Percentiles rank a stretch among this genome's conserved stretches.
Conservation (phyloP, 176 grass and related monocot species). For the Dendrocalamus sinicus region DNA sequence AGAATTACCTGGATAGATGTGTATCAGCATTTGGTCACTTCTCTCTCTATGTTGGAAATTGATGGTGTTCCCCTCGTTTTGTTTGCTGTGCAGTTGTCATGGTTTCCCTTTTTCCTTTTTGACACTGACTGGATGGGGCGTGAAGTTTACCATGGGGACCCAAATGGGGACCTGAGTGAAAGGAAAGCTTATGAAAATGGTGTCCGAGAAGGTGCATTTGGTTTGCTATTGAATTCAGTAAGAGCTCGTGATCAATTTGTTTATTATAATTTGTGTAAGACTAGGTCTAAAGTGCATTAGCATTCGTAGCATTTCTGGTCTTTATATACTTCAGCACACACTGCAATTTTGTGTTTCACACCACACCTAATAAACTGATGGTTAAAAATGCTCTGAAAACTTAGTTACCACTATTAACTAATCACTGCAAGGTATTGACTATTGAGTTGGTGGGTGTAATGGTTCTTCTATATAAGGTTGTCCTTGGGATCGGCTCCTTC, state of each 20-base stretch:
- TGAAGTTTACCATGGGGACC: constrained; percentile 93
- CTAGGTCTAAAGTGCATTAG: constrained; percentile 14
- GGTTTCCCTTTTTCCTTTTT: constrained; percentile 99
- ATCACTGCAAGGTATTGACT: background rate
- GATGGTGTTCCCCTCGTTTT: constrained; percentile 31
- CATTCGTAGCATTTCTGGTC: background rate
- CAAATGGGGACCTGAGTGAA: constrained; percentile 74
- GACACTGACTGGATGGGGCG: constrained; percentile 99
- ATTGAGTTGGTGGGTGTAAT: constrained; percentile 16
- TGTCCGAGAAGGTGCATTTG: constrained; percentile 99
- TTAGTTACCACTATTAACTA: background rate
- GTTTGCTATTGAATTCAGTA: constrained; percentile 99
- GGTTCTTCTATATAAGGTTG: constrained; percentile 62
- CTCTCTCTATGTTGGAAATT: constrained; percentile 1
- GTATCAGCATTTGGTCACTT: background rate
- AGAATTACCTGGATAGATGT: constrained; percentile 4
- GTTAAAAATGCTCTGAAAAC: background rate
- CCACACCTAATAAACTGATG: background rate
- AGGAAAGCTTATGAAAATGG: constrained; percentile 72
- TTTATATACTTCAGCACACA: background rate
- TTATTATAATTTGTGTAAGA: constrained; percentile 13
- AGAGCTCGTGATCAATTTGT: constrained; percentile 55
- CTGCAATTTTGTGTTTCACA: background rate
- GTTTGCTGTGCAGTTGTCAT: constrained; percentile 72
- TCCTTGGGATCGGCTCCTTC: constrained; percentile 91